Conservation (phyloP, 805 yeast genomes). For the Komagataella mondaviorum region DNA sequence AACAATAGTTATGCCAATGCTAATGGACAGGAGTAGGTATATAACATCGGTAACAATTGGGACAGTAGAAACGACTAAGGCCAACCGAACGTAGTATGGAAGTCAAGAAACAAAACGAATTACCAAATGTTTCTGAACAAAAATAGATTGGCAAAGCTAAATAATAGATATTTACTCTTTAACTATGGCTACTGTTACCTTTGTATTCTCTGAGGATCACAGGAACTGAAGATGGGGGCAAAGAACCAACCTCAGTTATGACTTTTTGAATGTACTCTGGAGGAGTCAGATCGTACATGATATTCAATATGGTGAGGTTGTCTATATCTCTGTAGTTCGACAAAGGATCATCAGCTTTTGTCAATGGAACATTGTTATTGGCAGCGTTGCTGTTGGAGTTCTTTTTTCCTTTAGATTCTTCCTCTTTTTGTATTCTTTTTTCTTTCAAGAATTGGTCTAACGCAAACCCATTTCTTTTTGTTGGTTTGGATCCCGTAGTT, state of each 20-base stretch:
- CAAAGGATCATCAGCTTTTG: constrained; percentile 21
- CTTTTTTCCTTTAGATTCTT: neutral
- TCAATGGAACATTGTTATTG: constrained; percentile 11
- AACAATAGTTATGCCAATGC: constrained; percentile 21
- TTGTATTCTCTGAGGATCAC: constrained; percentile 91
- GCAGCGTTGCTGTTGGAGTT: constrained; percentile 10
- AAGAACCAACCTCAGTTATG: constrained; percentile 89
- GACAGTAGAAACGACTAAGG: constrained; percentile 63
- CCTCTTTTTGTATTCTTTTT: constrained; percentile 17
- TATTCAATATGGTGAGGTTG: constrained; percentile 60
- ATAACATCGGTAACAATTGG: neutral
- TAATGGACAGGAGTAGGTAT: constrained; percentile 4
- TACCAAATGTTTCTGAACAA: constrained; percentile 37
- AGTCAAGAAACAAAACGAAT: constrained; percentile 58
- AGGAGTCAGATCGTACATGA: constrained; percentile 90
- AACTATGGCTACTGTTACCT: constrained; percentile 7
- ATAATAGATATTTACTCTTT: neutral
- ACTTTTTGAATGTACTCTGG: constrained; percentile 89
- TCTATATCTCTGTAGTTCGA: constrained; percentile 52
- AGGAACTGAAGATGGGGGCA: constrained; percentile 98
- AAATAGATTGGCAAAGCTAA: constrained; percentile 1
- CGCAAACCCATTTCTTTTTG: constrained; percentile 43
- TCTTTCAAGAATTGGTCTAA: constrained; percentile 45
- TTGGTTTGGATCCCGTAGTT: constrained; percentile 31
- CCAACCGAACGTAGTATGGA: constrained; percentile 97